Percentiles rank a stretch among this genome's conserved stretches.
phyloP scores from a whole-genome alignment of 768 basidiomycete species.

The Boletus subparvulus region DNA sequence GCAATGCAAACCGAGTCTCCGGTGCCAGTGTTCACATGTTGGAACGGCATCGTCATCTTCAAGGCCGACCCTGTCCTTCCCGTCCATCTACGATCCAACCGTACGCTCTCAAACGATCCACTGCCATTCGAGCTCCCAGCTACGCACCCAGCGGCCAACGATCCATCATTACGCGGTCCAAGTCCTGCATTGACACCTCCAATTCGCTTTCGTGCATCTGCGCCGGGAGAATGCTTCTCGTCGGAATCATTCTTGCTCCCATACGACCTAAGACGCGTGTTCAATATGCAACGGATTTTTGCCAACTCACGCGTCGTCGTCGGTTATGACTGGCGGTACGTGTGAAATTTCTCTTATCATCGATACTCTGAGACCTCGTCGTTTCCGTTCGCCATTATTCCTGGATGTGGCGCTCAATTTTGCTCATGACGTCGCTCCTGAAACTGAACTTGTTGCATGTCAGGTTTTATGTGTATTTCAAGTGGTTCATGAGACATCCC shows the following conservation, averaged over 20 bases:
- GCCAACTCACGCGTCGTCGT: slow-evolving; percentile 41
- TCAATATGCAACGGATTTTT: slow-evolving; percentile 38
- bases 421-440: not conserved
- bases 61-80: slow-evolving; percentile 42
- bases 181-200: slow-evolving; percentile 23
- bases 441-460: not conserved
- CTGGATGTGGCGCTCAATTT: too few species aligned
- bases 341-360: not conserved
- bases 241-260: slow-evolving; percentile 43
- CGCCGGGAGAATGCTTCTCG: slow-evolving; percentile 17
- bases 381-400: too few species aligned
- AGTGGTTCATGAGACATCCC: slow-evolving; percentile 39
- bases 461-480: slow-evolving; percentile 35
- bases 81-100: slow-evolving; percentile 37
- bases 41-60: slow-evolving; percentile 47
- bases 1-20: slow-evolving; percentile 40
- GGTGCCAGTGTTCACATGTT: slow-evolving; percentile 45
- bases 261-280: slow-evolving; percentile 43
- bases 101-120: slow-evolving; percentile 35
- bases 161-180: slow-evolving; percentile 11
- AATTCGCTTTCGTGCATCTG: slow-evolving; percentile 16
- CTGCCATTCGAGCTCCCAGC: slow-evolving; percentile 17
- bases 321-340: slow-evolving; percentile 37
- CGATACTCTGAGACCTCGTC: too few species aligned
- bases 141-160: slow-evolving; percentile 12